These are phyloP conservation scores for Melampsora larici-populina DNA, from an alignment of 1,284 basidiomycete genomes.

Conservation along the genomic window DNA sequence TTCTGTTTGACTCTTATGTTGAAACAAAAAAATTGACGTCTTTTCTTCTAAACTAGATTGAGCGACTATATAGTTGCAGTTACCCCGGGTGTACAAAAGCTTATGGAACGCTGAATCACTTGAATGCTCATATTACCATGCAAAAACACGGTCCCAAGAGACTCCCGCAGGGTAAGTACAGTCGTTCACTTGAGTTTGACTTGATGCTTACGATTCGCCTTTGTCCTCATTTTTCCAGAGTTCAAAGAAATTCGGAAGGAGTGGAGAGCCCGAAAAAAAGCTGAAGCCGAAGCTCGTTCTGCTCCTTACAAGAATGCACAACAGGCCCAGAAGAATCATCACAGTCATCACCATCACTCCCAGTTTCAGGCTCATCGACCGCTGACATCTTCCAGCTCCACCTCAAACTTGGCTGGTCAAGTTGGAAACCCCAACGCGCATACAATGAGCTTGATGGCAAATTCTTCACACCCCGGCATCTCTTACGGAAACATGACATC, in stretches of 20 bases:
- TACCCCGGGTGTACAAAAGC: conserved; percentile 77
- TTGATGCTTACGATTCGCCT: not conserved
- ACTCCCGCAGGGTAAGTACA: conserved; percentile 71
- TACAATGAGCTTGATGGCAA: not conserved
- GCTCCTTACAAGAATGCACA: conserved; percentile 2
- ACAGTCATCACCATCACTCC: not conserved
- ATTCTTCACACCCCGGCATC: not conserved
- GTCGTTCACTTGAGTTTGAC: conserved; percentile 25
- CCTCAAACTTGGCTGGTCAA: not conserved
- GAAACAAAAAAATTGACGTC: not conserved
- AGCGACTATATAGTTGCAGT: conserved; percentile 78
- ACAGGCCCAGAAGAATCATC: conserved; percentile 3
- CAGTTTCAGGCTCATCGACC: not conserved
- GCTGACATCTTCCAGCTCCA: not conserved
- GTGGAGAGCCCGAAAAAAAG: conserved; percentile 90
- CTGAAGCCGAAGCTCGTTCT: conserved; percentile 56
- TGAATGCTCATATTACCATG: conserved; percentile 89
- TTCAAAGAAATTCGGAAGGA: conserved; percentile 96
- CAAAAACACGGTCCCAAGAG: conserved; percentile 82
- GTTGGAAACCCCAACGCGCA: not conserved
- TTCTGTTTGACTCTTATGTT: too few relatives aligned
- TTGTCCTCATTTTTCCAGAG: conserved; percentile 60
- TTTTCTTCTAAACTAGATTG: conserved; percentile 59
- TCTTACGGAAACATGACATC: not conserved
- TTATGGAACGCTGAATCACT: conserved; percentile 72